phyloP scores from a whole-genome alignment of 352 stramenopile species.

The Phytophthora constricta region DNA sequence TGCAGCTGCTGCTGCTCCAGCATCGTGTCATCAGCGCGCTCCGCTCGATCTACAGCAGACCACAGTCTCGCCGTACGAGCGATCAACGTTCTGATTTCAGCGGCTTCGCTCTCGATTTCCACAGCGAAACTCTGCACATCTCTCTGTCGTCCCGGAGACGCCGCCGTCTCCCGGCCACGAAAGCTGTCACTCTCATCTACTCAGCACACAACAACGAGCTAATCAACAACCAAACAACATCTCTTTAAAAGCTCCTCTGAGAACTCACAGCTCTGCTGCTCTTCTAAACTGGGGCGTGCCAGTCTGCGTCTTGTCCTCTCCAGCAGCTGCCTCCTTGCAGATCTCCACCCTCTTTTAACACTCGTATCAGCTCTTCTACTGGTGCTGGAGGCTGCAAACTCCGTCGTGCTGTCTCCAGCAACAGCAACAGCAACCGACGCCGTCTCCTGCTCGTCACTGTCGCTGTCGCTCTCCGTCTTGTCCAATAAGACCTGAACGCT shows the following conservation, averaged over 20 bases:
- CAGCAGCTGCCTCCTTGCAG: constrained; percentile 18
- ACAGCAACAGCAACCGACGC: too few species aligned
- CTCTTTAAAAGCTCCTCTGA: not conserved
- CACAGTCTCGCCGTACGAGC: constrained; percentile 41
- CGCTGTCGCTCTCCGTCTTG: constrained; percentile 26
- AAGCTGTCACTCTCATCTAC: not conserved
- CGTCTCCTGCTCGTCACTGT: constrained; percentile 9
- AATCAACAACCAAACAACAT: too few species aligned
- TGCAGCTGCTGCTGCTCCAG: not conserved
- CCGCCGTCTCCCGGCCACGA: not conserved
- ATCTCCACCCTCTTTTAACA: constrained; percentile 10
- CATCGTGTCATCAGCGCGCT: constrained; percentile 11
- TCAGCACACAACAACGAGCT: constrained; percentile 5
- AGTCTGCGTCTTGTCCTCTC: constrained; percentile 22
- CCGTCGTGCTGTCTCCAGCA: too few species aligned
- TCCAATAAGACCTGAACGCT: not conserved
- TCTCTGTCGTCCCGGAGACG: not conserved
- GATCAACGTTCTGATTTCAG: constrained; percentile 43
- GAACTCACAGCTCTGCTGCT: constrained; percentile 26
- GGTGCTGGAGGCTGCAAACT: not conserved
- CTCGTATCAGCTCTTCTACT: constrained; percentile 2
- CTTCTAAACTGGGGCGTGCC: constrained; percentile 19
- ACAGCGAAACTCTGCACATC: constrained; percentile 26
- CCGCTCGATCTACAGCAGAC: constrained; percentile 36
- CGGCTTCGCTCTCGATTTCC: constrained; percentile 42